phyloP scores from a whole-genome alignment of 2,329 filamentous ascomycete species.

The Beauveria medogensis region DNA sequence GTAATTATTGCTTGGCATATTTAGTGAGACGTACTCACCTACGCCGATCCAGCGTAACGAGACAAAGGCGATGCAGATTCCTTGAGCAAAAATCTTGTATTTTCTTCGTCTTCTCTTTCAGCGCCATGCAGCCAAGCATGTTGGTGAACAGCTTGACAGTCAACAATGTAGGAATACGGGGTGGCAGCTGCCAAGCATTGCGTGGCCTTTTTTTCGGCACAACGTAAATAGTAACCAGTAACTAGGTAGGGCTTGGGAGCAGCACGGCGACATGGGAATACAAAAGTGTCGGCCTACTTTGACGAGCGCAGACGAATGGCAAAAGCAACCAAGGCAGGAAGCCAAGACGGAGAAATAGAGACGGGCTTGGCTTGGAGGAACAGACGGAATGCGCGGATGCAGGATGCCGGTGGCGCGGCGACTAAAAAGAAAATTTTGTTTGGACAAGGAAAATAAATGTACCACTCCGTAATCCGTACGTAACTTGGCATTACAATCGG shows the following conservation, averaged over 20 bases:
- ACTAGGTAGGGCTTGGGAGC: no score
- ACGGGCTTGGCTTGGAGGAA: neutral
- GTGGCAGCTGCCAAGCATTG: neutral
- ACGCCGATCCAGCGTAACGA: no score
- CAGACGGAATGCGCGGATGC: neutral
- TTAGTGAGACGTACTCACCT: no score
- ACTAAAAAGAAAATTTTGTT: neutral
- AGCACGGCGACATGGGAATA: no score
- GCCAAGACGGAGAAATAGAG: neutral
- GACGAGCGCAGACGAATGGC: no score
- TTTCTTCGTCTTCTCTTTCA: neutral
- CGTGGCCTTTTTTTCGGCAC: neutral
- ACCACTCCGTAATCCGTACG: no score
- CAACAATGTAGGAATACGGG: neutral
- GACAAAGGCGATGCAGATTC: no score
- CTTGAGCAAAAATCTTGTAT: neutral
- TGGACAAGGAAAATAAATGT: neutral
- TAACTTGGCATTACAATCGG: neutral
- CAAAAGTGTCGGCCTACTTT: no score
- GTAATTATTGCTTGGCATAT: no score
- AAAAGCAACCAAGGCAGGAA: neutral
- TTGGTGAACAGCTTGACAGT: neutral
- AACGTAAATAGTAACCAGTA: no score
- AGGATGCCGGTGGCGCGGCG: conserved; percentile 3
- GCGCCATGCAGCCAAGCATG: neutral